These are phyloP conservation scores for Paracorniculantispora psalliotae DNA, from an alignment of 2,329 filamentous ascomycete genomes.

Conservation along the genomic window DNA sequence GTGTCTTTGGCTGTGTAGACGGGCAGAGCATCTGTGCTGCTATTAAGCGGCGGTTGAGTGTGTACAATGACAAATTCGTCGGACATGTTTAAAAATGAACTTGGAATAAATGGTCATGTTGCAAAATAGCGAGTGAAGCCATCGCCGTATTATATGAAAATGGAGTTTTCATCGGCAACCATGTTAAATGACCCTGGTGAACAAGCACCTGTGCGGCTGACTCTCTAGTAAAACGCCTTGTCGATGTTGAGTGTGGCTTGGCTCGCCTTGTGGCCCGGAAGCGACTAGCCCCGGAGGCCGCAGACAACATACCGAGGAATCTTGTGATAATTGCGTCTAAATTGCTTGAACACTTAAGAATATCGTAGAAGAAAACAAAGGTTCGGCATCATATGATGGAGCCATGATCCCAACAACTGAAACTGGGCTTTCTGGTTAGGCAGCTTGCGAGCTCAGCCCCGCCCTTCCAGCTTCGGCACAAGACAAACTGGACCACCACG, in stretches of 20 bases:
- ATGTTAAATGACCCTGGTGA: not conserved
- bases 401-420: not conserved
- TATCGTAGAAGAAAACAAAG: not conserved
- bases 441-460: not conserved
- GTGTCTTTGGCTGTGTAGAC: not conserved
- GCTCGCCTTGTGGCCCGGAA: not conserved
- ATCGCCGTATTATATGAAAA: not conserved
- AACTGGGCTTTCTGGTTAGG: not conserved
- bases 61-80: not conserved
- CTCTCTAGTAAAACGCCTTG: not conserved
- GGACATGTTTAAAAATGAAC: not conserved
- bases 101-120: not conserved
- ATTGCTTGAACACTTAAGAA: not conserved
- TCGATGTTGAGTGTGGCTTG: conserved; percentile 1
- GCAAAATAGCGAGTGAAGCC: too few relatives aligned
- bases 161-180: not conserved
- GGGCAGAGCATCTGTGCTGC: not conserved
- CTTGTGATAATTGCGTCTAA: not conserved
- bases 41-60: not conserved
- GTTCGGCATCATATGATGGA: not conserved
- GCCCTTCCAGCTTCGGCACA: too few relatives aligned
- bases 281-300: not conserved
- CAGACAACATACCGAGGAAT: not conserved
- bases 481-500: too few relatives aligned
- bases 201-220: not conserved